Evolutionary conservation across 2,329 filamentous ascomycete genomes (phyloP).

Genomic region (Aspergillus quadrilineatus): DNA sequence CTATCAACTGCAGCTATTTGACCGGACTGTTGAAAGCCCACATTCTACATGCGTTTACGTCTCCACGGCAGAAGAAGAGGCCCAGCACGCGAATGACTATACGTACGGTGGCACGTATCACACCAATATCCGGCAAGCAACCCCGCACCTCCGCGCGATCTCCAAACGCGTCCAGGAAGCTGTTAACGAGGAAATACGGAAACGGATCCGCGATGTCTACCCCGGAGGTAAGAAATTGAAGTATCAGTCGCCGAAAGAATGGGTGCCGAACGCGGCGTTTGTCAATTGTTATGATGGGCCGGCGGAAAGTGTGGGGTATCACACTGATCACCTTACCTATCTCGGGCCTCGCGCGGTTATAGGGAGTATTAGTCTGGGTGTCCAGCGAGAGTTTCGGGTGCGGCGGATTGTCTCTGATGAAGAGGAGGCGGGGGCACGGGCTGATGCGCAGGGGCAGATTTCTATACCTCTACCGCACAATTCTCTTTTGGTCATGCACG

Average conservation of each 20-base stretch:
- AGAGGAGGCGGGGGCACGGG: constrained; percentile 32
- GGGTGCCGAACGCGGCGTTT: constrained; percentile 86
- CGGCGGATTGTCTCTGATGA: constrained; percentile 65
- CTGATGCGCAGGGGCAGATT: constrained; percentile 78
- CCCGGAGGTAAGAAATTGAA: constrained; percentile 70
- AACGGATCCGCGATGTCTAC: constrained; percentile 67
- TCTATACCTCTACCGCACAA: constrained; percentile 94
- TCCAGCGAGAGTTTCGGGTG: constrained; percentile 89
- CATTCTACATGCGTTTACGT: constrained; percentile 85
- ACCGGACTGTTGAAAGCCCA: constrained; percentile 78
- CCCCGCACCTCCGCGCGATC: constrained; percentile 69
- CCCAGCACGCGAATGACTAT: constrained; percentile 73
- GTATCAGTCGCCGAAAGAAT: constrained; percentile 70
- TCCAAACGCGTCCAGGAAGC: constrained; percentile 68
- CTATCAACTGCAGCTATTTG: constrained; percentile 80
- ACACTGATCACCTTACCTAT: constrained; percentile 90
- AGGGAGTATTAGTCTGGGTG: constrained; percentile 84
- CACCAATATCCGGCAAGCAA: constrained; percentile 73
- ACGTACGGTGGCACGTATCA: constrained; percentile 78
- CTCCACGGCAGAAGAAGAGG: constrained; percentile 67
- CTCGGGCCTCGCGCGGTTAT: constrained; percentile 86
- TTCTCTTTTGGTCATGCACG: constrained; percentile 91
- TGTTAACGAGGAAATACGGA: constrained; percentile 75
- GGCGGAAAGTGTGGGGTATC: constrained; percentile 82
- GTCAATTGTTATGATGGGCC: constrained; percentile 91